Evolutionary conservation across 1,284 basidiomycete species (phyloP), one percentile per base, ranked within the genome.

Genomic region (Ceratorhiza oryzae-sativae): DNA sequence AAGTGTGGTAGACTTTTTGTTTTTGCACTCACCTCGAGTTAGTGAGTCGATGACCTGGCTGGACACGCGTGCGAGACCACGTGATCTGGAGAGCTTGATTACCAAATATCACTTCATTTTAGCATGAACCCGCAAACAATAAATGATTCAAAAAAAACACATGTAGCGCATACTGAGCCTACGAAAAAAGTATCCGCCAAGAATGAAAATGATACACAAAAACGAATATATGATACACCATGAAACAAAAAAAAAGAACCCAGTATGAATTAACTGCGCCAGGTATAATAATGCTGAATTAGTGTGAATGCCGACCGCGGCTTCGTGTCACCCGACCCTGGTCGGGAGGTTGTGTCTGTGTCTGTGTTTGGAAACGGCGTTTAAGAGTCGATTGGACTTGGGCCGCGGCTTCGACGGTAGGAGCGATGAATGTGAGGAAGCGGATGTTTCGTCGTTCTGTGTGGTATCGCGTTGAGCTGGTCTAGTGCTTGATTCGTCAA

Each of bases 21-120:
- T 48, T 42, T 56, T 41, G 48, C 3, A 10, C 55, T 46, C 68
- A 59, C 68, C 68, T 59, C 34, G 39, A 45, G 68, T 34, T 41
- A 39, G 13, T 34, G 10, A 18, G 68, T 58, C 53, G 68, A 51
- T 71, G 68, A 71, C 63, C 63, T 67, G 68, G 68, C 58, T 41
- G 25, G 68, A 71, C 55, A 59, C 58, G 68, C 68, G 36, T 39
- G 36, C 36, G 36, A 39, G 36, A 13, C 6, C 36, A 39, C 36
- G 36, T 39, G 36, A 39, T 13, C 6, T 13, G 6, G 13, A 39
- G 36, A 39, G 36, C 36, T 39, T 6, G 36, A 39, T 53, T 58
- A 41, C 25, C 8, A 6, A 39, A 39, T 39, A 13, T 13, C 36
- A 39, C 13, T 39, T 15, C 18, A 39, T n/a, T 39, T 53, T 59